These are phyloP conservation scores for Exophiala spinifera DNA, from an alignment of 2,329 filamentous ascomycete genomes.

Conservation along the genomic window DNA sequence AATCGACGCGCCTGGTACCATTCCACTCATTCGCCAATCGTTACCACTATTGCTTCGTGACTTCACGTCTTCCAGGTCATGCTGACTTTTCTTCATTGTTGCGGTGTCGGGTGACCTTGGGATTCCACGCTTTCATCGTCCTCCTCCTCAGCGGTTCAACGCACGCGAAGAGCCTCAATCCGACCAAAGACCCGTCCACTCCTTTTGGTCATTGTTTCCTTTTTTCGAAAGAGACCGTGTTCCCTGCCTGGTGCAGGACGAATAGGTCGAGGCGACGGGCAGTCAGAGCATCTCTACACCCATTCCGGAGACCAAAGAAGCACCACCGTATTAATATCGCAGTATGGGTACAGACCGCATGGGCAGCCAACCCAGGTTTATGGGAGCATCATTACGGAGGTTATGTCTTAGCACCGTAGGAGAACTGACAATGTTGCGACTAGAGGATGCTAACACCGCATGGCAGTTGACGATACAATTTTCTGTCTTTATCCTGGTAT, in stretches of 20 bases:
- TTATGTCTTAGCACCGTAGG: slow-evolving; percentile 43
- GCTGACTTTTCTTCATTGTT: slow-evolving; percentile 3
- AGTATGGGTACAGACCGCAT: slow-evolving; percentile 19
- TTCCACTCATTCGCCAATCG: background rate
- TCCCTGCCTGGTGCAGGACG: slow-evolving; percentile 19
- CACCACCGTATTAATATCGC: background rate
- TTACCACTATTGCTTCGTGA: background rate
- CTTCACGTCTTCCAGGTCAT: slow-evolving; percentile 3
- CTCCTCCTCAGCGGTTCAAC: slow-evolving; percentile 11
- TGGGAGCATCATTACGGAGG: slow-evolving; percentile 35
- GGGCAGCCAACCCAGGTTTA: slow-evolving; percentile 30
- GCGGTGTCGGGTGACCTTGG: slow-evolving; percentile 15
- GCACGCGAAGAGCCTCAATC: slow-evolving; percentile 4
- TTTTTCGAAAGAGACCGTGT: slow-evolving; percentile 9
- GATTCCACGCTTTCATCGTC: slow-evolving; percentile 4
- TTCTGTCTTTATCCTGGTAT: slow-evolving; percentile 44
- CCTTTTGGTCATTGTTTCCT: slow-evolving; percentile 13
- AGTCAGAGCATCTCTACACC: background rate
- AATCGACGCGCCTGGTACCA: slow-evolving; percentile 1
- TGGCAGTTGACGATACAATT: slow-evolving; percentile 44
- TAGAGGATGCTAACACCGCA: slow-evolving; percentile 14
- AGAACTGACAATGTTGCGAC: background rate
- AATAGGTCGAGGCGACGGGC: background rate
- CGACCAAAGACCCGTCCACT: slow-evolving; percentile 20
- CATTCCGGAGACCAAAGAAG: background rate